These are phyloP conservation scores for Linum usitatissimum DNA, from an alignment of 345 rosid species.

Conservation along the genomic window DNA sequence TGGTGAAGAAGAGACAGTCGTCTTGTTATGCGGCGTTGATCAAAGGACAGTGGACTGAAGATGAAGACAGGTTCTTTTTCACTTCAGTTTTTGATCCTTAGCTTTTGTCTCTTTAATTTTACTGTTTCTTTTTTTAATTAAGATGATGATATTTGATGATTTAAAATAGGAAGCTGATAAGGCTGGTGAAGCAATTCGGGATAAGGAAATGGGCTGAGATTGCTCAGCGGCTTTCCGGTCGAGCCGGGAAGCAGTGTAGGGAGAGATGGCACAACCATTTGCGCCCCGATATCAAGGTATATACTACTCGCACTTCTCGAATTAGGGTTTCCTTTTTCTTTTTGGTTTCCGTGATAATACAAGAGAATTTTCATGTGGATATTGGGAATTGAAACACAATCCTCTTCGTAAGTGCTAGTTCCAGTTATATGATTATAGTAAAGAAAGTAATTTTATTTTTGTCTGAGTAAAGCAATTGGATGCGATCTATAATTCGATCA, in stretches of 20 bases:
- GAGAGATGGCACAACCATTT: slow-evolving; percentile 99
- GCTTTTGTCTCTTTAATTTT: not conserved
- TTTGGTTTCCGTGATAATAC: no score
- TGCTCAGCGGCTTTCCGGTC: slow-evolving; percentile 62
- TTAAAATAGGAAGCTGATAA: slow-evolving; percentile 49
- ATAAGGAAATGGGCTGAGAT: slow-evolving; percentile 82
- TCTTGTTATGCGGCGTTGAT: slow-evolving; percentile 33
- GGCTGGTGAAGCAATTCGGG: slow-evolving; percentile 77
- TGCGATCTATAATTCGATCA: no score
- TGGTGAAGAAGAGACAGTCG: not conserved
- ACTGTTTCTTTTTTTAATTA: not conserved
- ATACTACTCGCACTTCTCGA: not conserved
- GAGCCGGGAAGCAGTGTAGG: slow-evolving; percentile 95
- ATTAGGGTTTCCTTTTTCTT: no score
- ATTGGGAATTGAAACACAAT: no score
- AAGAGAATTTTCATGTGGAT: no score
- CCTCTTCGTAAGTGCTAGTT: no score
- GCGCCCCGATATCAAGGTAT: slow-evolving; percentile 85
- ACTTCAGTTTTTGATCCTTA: not conserved
- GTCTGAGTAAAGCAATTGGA: no score
- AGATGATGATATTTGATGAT: not conserved
- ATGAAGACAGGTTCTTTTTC: slow-evolving; percentile 66
- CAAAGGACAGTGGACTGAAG: slow-evolving; percentile 96
- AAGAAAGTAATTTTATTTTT: no score
- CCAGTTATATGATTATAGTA: no score